Evolutionary conservation across 179 eudicot genomes (phyloP), one percentile per base, ranked within the genome.

Genomic region (Gypsophila paniculata): DNA sequence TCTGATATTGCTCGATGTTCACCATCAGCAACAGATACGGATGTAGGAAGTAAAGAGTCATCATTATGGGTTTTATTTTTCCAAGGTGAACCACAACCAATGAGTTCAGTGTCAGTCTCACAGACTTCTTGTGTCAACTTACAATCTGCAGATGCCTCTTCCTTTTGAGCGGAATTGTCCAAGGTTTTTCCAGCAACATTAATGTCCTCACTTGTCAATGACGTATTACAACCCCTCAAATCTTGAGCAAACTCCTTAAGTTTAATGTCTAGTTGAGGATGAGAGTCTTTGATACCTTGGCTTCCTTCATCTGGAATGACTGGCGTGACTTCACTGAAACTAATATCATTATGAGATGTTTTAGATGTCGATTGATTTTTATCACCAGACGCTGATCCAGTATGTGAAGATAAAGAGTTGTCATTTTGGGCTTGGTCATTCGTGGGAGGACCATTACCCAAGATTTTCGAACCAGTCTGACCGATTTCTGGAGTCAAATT

Each of bases 271-370:
- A 61, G 53, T 23, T 60, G 74, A 42, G 55, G 11, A 59, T 39
- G 18, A 52, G 57, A 14, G 19, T 52, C 2, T 12, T 7, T 29
- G 18, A 70, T 62, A 9, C 57, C 81, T 52, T 44, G 70, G 25
- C 19, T 62, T 65, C 68, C 79, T 72, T 73, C 80, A 36, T 11
- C 60, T 46, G 71, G 18, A 65, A 66, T 63, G 39, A 59, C 63
- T 7, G 58, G 63, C 62, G 68, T 22, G 19, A 52, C 46, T 42
- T 42, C 11, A 42, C 46, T 9, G 46, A 42, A 42, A 42, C 46
- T 42, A 42, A 42, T 75, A 59, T 53, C 22, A 2, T 36, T 19
- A 71, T 46, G 67, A 71, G 67, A 22, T 65, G 26, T 54, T 70
- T 44, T 66, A 14, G 23, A 52, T 38, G 64, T 25, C 2, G 70